These are phyloP conservation scores for Bathelium albidoporum DNA, from an alignment of 495 filamentous ascomycete genomes.

Conservation along the genomic window DNA sequence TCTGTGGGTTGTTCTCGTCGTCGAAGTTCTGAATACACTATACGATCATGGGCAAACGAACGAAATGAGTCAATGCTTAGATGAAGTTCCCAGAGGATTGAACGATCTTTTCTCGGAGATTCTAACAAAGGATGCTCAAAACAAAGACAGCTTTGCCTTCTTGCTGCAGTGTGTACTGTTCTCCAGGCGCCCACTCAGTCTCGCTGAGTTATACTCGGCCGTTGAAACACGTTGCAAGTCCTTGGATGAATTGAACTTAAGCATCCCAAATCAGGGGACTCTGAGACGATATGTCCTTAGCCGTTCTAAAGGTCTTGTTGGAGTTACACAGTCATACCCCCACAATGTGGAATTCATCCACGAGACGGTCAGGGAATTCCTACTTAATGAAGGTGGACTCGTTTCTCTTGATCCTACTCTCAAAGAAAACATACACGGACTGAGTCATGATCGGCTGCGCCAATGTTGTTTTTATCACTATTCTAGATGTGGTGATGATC, in stretches of 20 bases:
- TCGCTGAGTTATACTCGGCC: not conserved
- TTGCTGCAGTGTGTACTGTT: not conserved
- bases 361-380: constrained; percentile 18
- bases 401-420: constrained; percentile 7
- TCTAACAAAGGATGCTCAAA: constrained; percentile 7
- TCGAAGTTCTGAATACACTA: constrained; percentile 15
- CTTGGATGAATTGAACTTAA: not conserved
- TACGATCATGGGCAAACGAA: constrained; percentile 11
- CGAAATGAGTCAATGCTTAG: constrained; percentile 6
- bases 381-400: constrained; percentile 10
- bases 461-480: constrained; percentile 13
- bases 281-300: not conserved
- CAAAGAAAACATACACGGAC: constrained; percentile 4
- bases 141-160: not conserved
- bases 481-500: not conserved
- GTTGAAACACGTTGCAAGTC: not conserved
- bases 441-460: constrained; percentile 16
- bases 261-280: not conserved
- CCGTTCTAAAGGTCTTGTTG: not conserved
- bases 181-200: not conserved
- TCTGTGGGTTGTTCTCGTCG: constrained; percentile 19
- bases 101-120: constrained; percentile 13
- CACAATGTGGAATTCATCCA: constrained; percentile 12
- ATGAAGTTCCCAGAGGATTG: constrained; percentile 15
- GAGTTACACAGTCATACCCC: not conserved